Base-by-base conservation (phyloP, 139 green algal genomes). In the Haematococcus sp. region DNA sequence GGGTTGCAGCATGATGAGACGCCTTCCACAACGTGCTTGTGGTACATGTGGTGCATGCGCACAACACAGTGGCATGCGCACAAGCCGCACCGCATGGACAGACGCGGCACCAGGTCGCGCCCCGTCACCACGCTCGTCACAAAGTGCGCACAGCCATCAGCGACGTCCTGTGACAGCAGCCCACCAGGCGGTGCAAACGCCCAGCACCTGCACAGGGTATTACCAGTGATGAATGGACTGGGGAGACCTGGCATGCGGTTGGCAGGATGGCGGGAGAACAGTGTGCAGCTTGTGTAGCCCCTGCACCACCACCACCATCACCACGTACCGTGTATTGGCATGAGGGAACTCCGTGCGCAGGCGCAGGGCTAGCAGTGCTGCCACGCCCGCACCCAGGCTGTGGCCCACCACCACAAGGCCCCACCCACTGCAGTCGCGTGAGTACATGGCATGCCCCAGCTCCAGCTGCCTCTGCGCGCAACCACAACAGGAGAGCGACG, bases 391-490 rank as follows among this genome's bases (percentile, higher is more conserved):
- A 1, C 90, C 90, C 60, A 94, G 80, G 44, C 71, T 86, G 85
- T 94, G 90, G 5, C 90, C 90, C 22, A 81, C 85, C 28, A 94
- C 68, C n/a, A 91, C 76, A 11, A 94, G 40, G 2, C 74, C 58
- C 69, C 77, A 92, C 20, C 81, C 83, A 5, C 35, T 67, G 65
- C 51, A 81, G 40, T 27, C 19, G 15, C 20, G 23, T 15, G 23
- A 7, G 15, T 25, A 60, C 52, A 60, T 27, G 23, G 52, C 11
- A 15, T 60, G 52, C 9, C 40, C 40, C 11, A 49, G 11, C 52
- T 54, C 13, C 44, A 22, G 44, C 44, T 54, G 44, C 44, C 15
- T 11, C 44, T 54, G 44, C 44, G 11, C 44, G 44, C n/a, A n/a
- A n/a, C n/a, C n/a, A n/a, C n/a, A n/a, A n/a, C n/a, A n/a, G n/a